Conservation (phyloP, 345 rosid species). For the Linum lewisii region DNA sequence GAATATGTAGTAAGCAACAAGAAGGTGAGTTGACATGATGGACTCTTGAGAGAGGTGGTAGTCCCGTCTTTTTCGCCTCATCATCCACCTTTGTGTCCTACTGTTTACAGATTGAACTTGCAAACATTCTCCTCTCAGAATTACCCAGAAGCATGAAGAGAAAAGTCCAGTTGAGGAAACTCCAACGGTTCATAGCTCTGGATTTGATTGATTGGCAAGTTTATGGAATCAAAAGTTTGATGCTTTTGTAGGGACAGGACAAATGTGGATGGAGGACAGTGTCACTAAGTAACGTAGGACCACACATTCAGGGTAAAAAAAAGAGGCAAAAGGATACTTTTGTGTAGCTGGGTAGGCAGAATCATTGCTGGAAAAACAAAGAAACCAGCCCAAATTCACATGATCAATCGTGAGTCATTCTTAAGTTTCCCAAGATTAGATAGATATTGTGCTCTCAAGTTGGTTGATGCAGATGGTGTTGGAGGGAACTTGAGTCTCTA, state of each 20-base stretch:
- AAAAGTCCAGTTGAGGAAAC: slow-evolving; percentile 14
- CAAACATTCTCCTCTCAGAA: neutral
- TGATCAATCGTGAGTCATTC: slow-evolving; percentile 13
- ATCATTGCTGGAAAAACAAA: slow-evolving; percentile 10
- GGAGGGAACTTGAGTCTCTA: neutral
- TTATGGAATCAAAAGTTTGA: slow-evolving; percentile 33
- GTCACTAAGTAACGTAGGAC: slow-evolving; percentile 20
- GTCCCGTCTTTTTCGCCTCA: neutral
- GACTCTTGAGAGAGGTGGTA: slow-evolving; percentile 1
- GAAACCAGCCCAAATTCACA: slow-evolving; percentile 1
- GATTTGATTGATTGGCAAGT: slow-evolving; percentile 51
- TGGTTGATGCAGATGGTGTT: neutral
- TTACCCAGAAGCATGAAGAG: no score
- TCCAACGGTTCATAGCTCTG: neutral
- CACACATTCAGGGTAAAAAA: slow-evolving; percentile 10
- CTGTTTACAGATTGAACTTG: slow-evolving; percentile 1
- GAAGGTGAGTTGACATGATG: slow-evolving; percentile 9
- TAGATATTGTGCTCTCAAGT: no score
- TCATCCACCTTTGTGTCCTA: neutral
- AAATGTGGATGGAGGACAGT: slow-evolving; percentile 38
- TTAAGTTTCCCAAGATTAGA: slow-evolving; percentile 3
- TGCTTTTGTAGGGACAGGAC: slow-evolving; percentile 38
- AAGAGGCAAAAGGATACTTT: slow-evolving; percentile 16
- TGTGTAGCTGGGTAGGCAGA: slow-evolving; percentile 17
- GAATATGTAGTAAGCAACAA: slow-evolving; percentile 4